Percentiles rank a stretch among this genome's conserved stretches.
Evolutionary conservation across 257 asterid genomes (phyloP).

Genomic region (Solanum tarijense): DNA sequence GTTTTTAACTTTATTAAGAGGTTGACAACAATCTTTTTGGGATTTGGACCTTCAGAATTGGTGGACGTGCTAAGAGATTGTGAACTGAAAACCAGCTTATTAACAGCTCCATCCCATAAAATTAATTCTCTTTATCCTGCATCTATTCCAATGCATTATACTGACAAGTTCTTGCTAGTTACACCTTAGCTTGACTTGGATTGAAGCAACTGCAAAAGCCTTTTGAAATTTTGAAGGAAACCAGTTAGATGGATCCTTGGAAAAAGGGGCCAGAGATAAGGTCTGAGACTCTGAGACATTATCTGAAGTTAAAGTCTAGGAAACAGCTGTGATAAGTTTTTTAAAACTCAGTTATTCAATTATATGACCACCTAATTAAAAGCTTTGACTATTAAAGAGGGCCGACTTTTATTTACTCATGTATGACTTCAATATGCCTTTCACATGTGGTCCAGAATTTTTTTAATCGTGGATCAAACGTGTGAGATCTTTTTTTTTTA

Average conservation of each 20-base stretch:
- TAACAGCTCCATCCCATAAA: background rate
- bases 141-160: background rate
- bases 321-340: background rate
- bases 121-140: background rate
- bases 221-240: background rate
- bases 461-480: background rate
- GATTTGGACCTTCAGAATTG: background rate
- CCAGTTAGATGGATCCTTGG: background rate
- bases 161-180: background rate
- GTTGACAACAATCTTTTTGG: background rate
- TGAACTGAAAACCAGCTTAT: background rate
- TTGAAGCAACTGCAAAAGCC: background rate
- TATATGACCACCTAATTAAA: background rate
- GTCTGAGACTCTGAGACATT: background rate
- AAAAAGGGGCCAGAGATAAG: background rate
- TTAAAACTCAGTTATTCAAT: background rate
- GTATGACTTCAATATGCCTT: background rate
- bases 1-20: background rate
- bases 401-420: background rate
- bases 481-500: background rate
- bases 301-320: background rate
- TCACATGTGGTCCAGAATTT: background rate
- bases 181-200: background rate
- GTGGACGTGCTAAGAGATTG: background rate
- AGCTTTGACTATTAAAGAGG: background rate